A percentile compares a stretch with the other conserved stretches of the same genome.
phyloP scores from a whole-genome alignment of 768 basidiomycete genomes.

The Bullera alba region DNA sequence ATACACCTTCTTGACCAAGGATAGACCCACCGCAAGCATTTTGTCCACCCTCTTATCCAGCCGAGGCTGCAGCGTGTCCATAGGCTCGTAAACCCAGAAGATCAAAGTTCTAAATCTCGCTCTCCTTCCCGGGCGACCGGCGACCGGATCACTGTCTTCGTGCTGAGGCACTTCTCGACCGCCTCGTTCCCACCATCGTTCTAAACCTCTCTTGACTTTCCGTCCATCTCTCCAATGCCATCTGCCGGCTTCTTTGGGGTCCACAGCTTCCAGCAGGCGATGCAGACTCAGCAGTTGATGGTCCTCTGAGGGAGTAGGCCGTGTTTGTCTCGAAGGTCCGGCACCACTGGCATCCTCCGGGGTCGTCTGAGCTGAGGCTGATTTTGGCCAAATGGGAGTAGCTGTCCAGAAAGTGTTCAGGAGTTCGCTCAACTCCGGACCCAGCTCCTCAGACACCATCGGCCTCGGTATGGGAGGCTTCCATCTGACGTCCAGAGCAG shows the following conservation, averaged over 20 bases:
- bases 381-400: conserved; percentile 19
- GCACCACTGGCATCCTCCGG: background rate
- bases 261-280: conserved; percentile 60
- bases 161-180: conserved; percentile 52
- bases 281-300: conserved; percentile 53
- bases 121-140: conserved; percentile 20
- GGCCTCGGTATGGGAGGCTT: conserved; percentile 28
- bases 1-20: background rate
- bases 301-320: conserved; percentile 16
- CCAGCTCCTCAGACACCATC: conserved; percentile 5
- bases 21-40: conserved; percentile 68
- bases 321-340: conserved; percentile 3
- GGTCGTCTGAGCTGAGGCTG: background rate
- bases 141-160: conserved; percentile 15
- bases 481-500: conserved; percentile 19
- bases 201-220: conserved; percentile 74
- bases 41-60: conserved; percentile 74
- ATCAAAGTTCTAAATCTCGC: conserved; percentile 73
- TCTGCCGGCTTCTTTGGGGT: conserved; percentile 63
- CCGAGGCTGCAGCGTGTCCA: conserved; percentile 57
- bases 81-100: conserved; percentile 83
- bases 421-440: background rate
- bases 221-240: conserved; percentile 97
- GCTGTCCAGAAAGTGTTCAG: conserved; percentile 37
- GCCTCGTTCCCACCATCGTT: conserved; percentile 66